Evolutionary conservation across 805 yeast genomes (phyloP).

Genomic region (Alloascoidea africana): DNA sequence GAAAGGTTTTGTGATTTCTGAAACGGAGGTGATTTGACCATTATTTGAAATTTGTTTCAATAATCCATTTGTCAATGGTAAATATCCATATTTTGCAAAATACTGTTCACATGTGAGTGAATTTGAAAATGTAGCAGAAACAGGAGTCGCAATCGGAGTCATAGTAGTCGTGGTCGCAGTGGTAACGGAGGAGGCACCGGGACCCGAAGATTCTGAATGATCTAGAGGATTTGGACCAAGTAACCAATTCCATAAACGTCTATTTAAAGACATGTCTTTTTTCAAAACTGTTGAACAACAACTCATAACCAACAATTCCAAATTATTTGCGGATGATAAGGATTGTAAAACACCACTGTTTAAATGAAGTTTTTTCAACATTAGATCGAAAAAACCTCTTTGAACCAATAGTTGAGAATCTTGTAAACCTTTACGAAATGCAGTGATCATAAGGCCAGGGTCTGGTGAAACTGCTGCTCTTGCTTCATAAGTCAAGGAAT

Average conservation of each 20-base stretch:
- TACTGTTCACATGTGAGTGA: conserved; percentile 23
- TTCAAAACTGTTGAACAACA: conserved; percentile 58
- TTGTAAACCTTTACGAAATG: conserved; percentile 53
- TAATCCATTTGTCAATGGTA: conserved; percentile 36
- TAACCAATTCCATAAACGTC: conserved; percentile 90
- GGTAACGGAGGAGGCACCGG: background rate
- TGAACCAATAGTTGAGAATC: conserved; percentile 61
- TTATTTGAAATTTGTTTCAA: conserved; percentile 26
- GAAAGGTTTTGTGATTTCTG: conserved; percentile 33
- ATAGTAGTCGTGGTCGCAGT: conserved; percentile 5
- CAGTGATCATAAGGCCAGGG: conserved; percentile 63
- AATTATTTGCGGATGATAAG: conserved; percentile 35
- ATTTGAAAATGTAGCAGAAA: no score
- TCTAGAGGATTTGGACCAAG: conserved; percentile 54
- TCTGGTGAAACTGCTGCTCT: conserved; percentile 55
- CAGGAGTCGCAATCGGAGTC: no score
- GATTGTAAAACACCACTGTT: conserved; percentile 39
- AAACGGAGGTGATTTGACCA: conserved; percentile 11
- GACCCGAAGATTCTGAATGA: conserved; percentile 3
- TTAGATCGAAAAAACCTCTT: conserved; percentile 77
- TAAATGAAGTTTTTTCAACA: conserved; percentile 53
- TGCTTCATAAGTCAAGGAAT: conserved; percentile 31
- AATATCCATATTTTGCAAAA: conserved; percentile 42
- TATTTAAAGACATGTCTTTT: conserved; percentile 86
- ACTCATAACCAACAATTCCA: conserved; percentile 39